A percentile compares a stretch with the other conserved stretches of the same genome.
Conservation (phyloP, 2,329 filamentous ascomycete genomes). For the Chaetomium strumarium region DNA sequence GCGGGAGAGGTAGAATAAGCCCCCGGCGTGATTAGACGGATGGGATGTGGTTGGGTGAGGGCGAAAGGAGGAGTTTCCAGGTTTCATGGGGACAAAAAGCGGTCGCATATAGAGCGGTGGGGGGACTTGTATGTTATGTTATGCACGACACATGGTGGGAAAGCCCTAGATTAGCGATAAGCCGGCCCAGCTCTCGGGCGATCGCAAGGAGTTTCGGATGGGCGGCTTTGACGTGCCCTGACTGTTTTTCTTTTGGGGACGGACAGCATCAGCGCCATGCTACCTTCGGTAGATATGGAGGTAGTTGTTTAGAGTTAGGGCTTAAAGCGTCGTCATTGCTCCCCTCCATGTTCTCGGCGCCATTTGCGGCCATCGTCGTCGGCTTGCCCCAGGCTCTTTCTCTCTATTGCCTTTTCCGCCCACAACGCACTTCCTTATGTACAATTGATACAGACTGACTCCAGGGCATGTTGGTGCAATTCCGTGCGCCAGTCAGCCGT, state of each 20-base stretch:
- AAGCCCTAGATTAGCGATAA: too few relatives aligned
- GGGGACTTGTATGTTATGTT: too few relatives aligned
- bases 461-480: not conserved
- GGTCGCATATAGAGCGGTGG: conserved; percentile 1
- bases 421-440: conserved; percentile 16
- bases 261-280: too few relatives aligned
- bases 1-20: conserved; percentile 45
- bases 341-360: too few relatives aligned
- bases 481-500: too few relatives aligned
- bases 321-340: too few relatives aligned
- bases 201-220: not conserved
- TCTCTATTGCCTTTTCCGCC: conserved; percentile 4
- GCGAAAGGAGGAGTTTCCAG: not conserved
- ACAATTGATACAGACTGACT: conserved; percentile 12
- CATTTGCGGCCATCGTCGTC: not conserved
- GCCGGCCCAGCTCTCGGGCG: too few relatives aligned
- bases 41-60: not conserved
- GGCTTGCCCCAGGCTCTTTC: conserved; percentile 3
- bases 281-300: too few relatives aligned
- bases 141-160: not conserved
- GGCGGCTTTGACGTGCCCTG: not conserved
- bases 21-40: not conserved
- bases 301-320: too few relatives aligned
- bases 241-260: not conserved
- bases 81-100: too few relatives aligned